These are phyloP conservation scores for Candolleomyces eurysporus DNA, from an alignment of 768 basidiomycete species.

Conservation along the genomic window DNA sequence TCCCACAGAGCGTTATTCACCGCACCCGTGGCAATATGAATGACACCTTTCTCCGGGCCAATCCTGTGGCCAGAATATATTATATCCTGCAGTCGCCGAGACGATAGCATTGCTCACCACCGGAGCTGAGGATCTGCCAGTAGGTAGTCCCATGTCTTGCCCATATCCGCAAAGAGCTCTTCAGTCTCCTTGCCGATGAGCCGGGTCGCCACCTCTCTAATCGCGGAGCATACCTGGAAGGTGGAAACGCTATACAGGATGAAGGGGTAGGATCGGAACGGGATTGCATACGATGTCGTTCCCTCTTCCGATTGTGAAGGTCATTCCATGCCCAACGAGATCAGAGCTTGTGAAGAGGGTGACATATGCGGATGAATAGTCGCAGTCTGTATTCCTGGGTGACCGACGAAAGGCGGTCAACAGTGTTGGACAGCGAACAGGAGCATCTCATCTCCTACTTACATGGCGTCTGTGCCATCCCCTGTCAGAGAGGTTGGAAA, in stretches of 20 bases:
- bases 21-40: slow-evolving; percentile 84
- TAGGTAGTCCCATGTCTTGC: slow-evolving; percentile 84
- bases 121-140: slow-evolving; percentile 87
- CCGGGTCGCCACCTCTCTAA: slow-evolving; percentile 75
- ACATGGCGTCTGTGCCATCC: slow-evolving; percentile 95
- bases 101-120: slow-evolving; percentile 54
- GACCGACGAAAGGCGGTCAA: background rate
- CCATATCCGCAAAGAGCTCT: slow-evolving; percentile 86
- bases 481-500: slow-evolving; percentile 91
- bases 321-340: slow-evolving; percentile 89
- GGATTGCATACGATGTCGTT: slow-evolving; percentile 77
- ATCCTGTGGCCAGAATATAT: slow-evolving; percentile 47
- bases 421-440: too few species aligned
- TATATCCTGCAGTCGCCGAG: background rate
- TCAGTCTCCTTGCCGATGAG: slow-evolving; percentile 82
- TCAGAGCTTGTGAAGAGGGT: slow-evolving; percentile 71
- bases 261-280: background rate
- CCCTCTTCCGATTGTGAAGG: slow-evolving; percentile 91
- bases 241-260: background rate
- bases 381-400: slow-evolving; percentile 87
- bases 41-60: slow-evolving; percentile 94
- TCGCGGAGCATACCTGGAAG: slow-evolving; percentile 73
- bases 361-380: slow-evolving; percentile 93
- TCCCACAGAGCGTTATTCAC: slow-evolving; percentile 96
- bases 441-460: slow-evolving; percentile 15